Base-by-base conservation (phyloP, 257 asterid species). In the Jacaranda copaia region DNA sequence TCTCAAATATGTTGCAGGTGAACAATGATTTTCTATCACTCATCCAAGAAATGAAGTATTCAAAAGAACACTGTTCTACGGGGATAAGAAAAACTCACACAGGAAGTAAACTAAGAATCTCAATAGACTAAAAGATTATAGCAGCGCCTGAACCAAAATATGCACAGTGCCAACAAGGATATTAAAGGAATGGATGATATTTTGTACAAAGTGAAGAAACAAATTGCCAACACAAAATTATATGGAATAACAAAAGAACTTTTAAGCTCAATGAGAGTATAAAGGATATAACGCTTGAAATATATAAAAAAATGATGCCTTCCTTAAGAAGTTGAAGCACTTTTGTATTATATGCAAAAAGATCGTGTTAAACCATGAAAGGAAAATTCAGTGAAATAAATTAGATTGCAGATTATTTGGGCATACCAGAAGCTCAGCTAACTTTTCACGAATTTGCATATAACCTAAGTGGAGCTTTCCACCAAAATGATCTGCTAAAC, bases 401-500 rank as follows among this genome's bases (percentile, higher is more conserved):
- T 61, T 19, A 69, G n/a, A 56, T 5, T 58, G 52, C 5, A 68
- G 79, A 77, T 56, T 48, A 64, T 35, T 15, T 18, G 55, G 42
- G 72, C 87, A 79, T 82, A 95, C 99, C 97, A 89, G 94, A 77
- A 95, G 97, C 73, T 95, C 99, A 72, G 93, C 89, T 77, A 95
- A 89, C 92, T 95, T 93, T 81, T 93, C 99, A 42, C 98, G 99
- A 78, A 95, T 93, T 81, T 85, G 99, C 86, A 95, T 93, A 82
- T 95, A 93, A 72, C 99, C 99, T 80, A 93, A 82, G 87, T 95
- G 99, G 82, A 95, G 99, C 91, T 95, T 95, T 77, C 99, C 98
- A 77, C 99, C 99, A 87, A 95, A 95, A 91, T 95, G 99, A 88
- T 95, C 98, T 67, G 99, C 95, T 89, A 95, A 90, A 79, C 99